These are phyloP conservation scores for Cochlearia excelsa DNA, from an alignment of 345 rosid genomes.

Conservation along the genomic window DNA sequence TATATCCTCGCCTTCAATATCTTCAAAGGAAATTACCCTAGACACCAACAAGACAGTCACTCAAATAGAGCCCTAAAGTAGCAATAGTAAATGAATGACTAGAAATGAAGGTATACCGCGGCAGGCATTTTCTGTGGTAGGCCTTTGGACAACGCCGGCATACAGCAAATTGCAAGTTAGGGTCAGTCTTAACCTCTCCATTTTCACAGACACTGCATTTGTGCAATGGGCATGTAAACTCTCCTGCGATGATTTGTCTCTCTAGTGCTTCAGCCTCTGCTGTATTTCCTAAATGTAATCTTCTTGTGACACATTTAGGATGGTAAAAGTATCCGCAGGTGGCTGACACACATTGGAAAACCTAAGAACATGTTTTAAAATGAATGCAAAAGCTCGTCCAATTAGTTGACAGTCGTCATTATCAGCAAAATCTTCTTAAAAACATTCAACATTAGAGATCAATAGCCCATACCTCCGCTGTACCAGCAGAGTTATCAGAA, in stretches of 20 bases:
- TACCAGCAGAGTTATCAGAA: constrained; percentile 61
- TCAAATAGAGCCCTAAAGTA: constrained; percentile 4
- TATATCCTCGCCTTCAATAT: constrained; percentile 44
- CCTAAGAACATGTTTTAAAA: constrained; percentile 43
- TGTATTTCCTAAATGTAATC: constrained; percentile 47
- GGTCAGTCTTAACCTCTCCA: constrained; percentile 59
- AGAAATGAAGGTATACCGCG: constrained; percentile 47
- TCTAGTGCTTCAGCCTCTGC: constrained; percentile 56
- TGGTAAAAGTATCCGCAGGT: constrained; percentile 92
- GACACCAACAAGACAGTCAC: constrained; percentile 24
- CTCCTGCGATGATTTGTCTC: constrained; percentile 57
- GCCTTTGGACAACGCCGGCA: constrained; percentile 93
- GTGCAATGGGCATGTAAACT: constrained; percentile 77
- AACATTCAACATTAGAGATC: constrained; percentile 20
- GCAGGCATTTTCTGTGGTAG: constrained; percentile 91
- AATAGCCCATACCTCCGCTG: constrained; percentile 61
- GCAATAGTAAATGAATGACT: constrained; percentile 13
- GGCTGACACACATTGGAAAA: constrained; percentile 75
- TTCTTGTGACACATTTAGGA: constrained; percentile 67
- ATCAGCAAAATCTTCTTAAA: constrained; percentile 16
- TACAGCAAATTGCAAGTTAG: constrained; percentile 70
- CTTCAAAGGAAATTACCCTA: constrained; percentile 66
- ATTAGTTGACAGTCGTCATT: constrained; percentile 17
- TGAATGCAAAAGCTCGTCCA: constrained; percentile 12
- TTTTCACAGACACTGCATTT: constrained; percentile 70